phyloP scores from a whole-genome alignment of 2,329 filamentous ascomycete species.

The Colletotrichum filicis region DNA sequence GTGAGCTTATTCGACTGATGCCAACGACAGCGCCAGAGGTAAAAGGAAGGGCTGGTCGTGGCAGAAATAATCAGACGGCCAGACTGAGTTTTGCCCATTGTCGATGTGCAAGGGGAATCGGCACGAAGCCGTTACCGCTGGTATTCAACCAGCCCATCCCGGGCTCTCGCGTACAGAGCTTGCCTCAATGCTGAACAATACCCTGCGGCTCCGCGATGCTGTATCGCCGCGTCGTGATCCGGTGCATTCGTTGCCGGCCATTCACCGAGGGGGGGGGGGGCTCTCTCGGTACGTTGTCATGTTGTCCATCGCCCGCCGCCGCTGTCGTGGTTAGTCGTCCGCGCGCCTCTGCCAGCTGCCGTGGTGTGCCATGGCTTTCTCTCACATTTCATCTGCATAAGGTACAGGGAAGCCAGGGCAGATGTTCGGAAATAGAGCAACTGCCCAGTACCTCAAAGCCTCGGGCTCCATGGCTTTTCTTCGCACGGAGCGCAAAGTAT shows the following conservation, averaged over 20 bases:
- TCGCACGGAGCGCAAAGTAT: constrained; percentile 26
- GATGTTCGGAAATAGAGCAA: neutral
- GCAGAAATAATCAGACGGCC: constrained; percentile 12
- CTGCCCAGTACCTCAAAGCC: neutral
- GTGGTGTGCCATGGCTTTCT: neutral
- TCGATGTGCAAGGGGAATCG: neutral
- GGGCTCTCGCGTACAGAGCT: neutral
- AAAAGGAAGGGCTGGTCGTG: neutral
- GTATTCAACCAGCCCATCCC: constrained; percentile 13
- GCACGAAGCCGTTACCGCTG: constrained; percentile 21
- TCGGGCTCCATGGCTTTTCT: neutral
- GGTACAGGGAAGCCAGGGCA: neutral
- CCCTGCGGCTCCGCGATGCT: neutral
- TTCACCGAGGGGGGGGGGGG: neutral
- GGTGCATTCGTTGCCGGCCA: neutral
- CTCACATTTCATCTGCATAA: neutral
- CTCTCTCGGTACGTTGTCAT: neutral
- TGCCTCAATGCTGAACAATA: neutral
- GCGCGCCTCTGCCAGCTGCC: neutral
- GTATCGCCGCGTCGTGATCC: neutral
- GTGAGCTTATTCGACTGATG: constrained; percentile 29
- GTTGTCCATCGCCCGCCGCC: neutral
- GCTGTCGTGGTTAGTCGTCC: neutral
- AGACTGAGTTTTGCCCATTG: constrained; percentile 17
- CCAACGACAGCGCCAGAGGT: constrained; percentile 4